Evolutionary conservation across 805 yeast species (phyloP).

Genomic region (Zygotorulaspora sp.): DNA sequence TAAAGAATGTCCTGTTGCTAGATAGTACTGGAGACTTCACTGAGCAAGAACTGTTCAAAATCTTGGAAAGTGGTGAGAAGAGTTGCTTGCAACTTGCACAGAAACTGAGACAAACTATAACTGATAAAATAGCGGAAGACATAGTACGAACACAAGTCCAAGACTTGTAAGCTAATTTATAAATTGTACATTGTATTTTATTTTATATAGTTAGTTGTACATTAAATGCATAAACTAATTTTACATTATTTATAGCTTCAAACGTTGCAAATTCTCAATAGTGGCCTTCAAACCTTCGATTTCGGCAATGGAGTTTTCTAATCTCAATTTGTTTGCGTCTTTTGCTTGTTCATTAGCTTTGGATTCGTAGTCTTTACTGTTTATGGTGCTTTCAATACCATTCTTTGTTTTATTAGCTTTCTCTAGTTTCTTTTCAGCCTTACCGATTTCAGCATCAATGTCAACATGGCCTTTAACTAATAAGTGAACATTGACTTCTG

Average conservation of each 20-base stretch:
- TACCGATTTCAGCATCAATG: constrained; percentile 81
- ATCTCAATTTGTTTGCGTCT: constrained; percentile 63
- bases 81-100: constrained; percentile 44
- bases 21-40: constrained; percentile 73
- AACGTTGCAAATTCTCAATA: constrained; percentile 74
- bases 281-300: constrained; percentile 86
- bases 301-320: constrained; percentile 75
- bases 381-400: constrained; percentile 64
- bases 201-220: constrained; percentile 1
- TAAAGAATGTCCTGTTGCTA: constrained; percentile 54
- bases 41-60: constrained; percentile 48
- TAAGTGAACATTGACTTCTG: constrained; percentile 80
- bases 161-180: constrained; percentile 2
- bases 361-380: constrained; percentile 69
- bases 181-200: neutral
- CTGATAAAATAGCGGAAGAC: constrained; percentile 37
- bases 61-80: constrained; percentile 49
- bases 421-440: constrained; percentile 71
- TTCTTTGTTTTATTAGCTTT: constrained; percentile 57
- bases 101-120: constrained; percentile 45
- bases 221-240: neutral
- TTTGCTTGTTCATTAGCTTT: constrained; percentile 83
- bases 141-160: constrained; percentile 13
- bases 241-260: constrained; percentile 45
- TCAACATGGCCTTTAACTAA: constrained; percentile 94